Evolutionary conservation across 768 basidiomycete genomes (phyloP).

Genomic region (Crucibulum laeve): DNA sequence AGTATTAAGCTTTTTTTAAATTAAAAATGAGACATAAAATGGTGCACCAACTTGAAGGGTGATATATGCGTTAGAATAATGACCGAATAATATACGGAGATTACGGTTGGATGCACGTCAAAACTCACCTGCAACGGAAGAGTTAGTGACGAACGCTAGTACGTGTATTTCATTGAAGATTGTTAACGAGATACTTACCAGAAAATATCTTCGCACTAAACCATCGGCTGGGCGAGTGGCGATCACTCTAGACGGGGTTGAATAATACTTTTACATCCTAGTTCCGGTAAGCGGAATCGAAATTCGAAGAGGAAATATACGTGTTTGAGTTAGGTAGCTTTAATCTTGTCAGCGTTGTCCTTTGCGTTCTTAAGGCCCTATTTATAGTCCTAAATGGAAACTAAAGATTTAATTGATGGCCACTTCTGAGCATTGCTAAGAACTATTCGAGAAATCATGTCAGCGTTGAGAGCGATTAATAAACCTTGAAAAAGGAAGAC

Average conservation of each 20-base stretch:
- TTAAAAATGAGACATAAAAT: neutral
- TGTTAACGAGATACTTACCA: constrained; percentile 34
- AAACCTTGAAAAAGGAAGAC: too few species aligned
- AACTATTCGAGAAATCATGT: too few species aligned
- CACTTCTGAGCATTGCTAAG: too few species aligned
- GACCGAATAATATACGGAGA: too few species aligned
- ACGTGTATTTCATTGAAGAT: too few species aligned
- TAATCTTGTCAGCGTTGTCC: constrained; percentile 31
- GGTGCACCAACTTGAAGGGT: neutral
- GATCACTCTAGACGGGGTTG: constrained; percentile 49
- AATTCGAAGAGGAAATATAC: constrained; percentile 51
- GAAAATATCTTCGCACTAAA: constrained; percentile 46
- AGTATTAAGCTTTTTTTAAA: constrained; percentile 35
- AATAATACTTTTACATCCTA: constrained; percentile 45
- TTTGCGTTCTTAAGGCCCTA: constrained; percentile 13
- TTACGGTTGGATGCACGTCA: too few species aligned
- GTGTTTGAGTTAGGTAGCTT: constrained; percentile 53
- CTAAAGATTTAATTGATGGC: too few species aligned
- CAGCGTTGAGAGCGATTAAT: too few species aligned
- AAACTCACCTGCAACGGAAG: too few species aligned
- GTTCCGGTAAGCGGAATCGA: constrained; percentile 24
- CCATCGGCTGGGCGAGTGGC: constrained; percentile 43
- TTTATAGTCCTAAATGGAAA: constrained; percentile 32
- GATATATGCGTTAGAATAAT: too few species aligned
- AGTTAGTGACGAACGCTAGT: too few species aligned